A percentile compares a stretch with the other conserved stretches of the same genome.
phyloP scores from a whole-genome alignment of 176 grass and related monocot species.

The Lolium rigidum region DNA sequence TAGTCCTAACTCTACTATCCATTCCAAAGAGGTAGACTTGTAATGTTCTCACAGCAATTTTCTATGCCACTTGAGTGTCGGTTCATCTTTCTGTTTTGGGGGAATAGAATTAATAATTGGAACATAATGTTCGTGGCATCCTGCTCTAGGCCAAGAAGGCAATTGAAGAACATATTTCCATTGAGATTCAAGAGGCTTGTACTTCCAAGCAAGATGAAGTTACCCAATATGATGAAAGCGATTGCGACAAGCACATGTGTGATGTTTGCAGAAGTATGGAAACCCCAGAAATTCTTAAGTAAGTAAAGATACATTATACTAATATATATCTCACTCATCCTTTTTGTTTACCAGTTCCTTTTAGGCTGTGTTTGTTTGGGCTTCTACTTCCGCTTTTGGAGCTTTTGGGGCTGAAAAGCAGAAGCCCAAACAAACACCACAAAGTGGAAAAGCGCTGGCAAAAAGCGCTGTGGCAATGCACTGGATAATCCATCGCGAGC shows the following conservation, averaged over 20 bases:
- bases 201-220: slow-evolving; percentile 38
- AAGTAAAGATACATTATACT: slow-evolving; percentile 43
- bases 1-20: slow-evolving; percentile 20
- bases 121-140: slow-evolving; percentile 36
- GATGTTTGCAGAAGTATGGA: slow-evolving; percentile 51
- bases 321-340: background rate
- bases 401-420: too few species aligned
- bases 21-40: slow-evolving; percentile 34
- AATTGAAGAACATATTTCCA: slow-evolving; percentile 30
- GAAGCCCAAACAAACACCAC: too few species aligned
- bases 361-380: too few species aligned
- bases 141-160: slow-evolving; percentile 42
- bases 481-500: too few species aligned
- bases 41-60: slow-evolving; percentile 3
- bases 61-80: background rate
- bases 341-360: background rate
- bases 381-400: too few species aligned
- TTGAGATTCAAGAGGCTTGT: slow-evolving; percentile 42
- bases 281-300: slow-evolving; percentile 61
- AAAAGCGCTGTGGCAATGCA: too few species aligned
- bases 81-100: slow-evolving; percentile 23
- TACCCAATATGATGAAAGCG: slow-evolving; percentile 40
- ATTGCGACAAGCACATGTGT: slow-evolving; percentile 43
- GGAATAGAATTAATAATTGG: slow-evolving; percentile 32
- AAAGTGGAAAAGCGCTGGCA: too few species aligned